These are phyloP conservation scores for Hylodesmum podocarpum DNA, from an alignment of 306 rosid species.

Conservation along the genomic window DNA sequence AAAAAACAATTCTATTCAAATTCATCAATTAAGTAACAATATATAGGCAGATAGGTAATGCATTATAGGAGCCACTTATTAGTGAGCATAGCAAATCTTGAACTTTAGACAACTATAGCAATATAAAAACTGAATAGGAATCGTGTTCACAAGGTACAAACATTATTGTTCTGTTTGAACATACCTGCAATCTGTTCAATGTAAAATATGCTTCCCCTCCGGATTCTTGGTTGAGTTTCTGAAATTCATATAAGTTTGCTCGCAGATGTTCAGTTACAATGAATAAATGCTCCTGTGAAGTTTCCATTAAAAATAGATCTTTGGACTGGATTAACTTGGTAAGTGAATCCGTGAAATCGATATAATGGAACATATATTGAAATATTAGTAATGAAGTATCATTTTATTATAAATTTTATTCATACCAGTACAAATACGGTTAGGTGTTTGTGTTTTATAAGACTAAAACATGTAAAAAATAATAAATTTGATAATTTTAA, in stretches of 20 bases:
- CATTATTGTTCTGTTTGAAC: slow-evolving; percentile 34
- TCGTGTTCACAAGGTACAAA: neutral
- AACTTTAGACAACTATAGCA: neutral
- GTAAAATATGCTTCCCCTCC: slow-evolving; percentile 88
- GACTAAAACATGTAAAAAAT: too few relatives aligned
- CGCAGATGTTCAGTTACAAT: slow-evolving; percentile 92
- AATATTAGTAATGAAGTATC: too few relatives aligned
- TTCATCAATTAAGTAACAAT: slow-evolving; percentile 13
- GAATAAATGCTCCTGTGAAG: slow-evolving; percentile 88
- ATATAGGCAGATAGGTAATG: neutral
- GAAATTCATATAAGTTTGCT: slow-evolving; percentile 93
- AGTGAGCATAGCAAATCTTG: neutral
- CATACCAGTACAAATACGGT: too few relatives aligned
- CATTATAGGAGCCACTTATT: neutral
- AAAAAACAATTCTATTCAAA: slow-evolving; percentile 8
- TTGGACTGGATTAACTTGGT: too few relatives aligned
- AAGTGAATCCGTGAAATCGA: too few relatives aligned
- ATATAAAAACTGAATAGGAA: neutral
- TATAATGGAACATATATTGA: too few relatives aligned
- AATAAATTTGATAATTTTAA: too few relatives aligned
- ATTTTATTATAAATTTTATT: too few relatives aligned
- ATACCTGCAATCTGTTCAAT: slow-evolving; percentile 81
- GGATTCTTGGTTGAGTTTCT: slow-evolving; percentile 90
- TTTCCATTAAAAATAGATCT: slow-evolving; percentile 16
- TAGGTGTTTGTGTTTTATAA: too few relatives aligned